Conservation (phyloP, 495 filamentous ascomycete genomes). For the Hypoxylon trugodes region DNA sequence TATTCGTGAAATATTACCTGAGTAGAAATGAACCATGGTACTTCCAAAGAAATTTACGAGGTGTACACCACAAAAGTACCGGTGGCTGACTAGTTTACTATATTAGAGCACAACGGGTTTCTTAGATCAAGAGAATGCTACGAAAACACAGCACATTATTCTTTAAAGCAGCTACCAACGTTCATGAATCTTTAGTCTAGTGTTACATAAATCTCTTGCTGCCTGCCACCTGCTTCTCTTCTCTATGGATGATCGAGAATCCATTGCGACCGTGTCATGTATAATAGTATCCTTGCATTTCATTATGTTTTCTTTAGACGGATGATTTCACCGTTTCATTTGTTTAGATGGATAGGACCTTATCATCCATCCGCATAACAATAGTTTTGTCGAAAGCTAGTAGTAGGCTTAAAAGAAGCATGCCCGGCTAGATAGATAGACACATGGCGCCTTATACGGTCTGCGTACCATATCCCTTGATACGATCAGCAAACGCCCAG, state of each 20-base stretch:
- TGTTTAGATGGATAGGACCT: too few relatives aligned
- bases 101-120: too few relatives aligned
- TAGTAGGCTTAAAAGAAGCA: neutral
- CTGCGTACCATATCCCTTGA: slow-evolving; percentile 66
- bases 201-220: slow-evolving; percentile 18
- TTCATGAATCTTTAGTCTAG: slow-evolving; percentile 20
- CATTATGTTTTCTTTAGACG: too few relatives aligned
- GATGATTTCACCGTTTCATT: too few relatives aligned
- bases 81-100: too few relatives aligned
- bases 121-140: too few relatives aligned
- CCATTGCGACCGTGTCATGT: neutral
- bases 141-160: slow-evolving; percentile 7
- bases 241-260: neutral
- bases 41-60: too few relatives aligned
- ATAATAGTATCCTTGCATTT: too few relatives aligned
- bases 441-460: slow-evolving; percentile 48
- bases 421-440: neutral
- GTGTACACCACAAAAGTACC: too few relatives aligned
- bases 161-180: slow-evolving; percentile 1
- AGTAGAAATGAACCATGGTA: too few relatives aligned
- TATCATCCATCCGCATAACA: too few relatives aligned
- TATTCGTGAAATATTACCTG: too few relatives aligned
- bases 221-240: slow-evolving; percentile 4
- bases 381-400: neutral
- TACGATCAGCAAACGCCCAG: slow-evolving; percentile 94